These are phyloP conservation scores for Sporothrix brunneoviolacea DNA, from an alignment of 2,329 filamentous ascomycete species.

Conservation along the genomic window DNA sequence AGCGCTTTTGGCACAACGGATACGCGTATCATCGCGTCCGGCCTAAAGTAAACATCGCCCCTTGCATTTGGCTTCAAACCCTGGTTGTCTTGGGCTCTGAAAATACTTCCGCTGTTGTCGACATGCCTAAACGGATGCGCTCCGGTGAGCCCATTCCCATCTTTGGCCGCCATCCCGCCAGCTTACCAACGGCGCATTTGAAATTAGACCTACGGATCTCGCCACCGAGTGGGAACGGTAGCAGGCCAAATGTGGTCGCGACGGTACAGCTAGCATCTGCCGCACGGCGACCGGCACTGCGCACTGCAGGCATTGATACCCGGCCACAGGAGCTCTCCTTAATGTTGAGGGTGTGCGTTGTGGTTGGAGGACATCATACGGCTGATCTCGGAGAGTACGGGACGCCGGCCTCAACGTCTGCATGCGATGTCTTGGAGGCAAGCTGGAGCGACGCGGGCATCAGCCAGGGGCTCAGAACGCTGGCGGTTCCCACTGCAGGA, in stretches of 20 bases:
- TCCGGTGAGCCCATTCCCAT: not conserved
- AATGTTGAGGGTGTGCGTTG: not conserved
- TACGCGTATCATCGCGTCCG: no score
- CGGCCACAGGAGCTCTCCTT: conserved; percentile 3
- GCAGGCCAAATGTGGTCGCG: not conserved
- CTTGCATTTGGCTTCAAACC: no score
- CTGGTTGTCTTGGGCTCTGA: no score
- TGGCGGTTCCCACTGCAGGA: not conserved
- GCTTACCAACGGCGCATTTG: not conserved
- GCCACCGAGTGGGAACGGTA: not conserved
- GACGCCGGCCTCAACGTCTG: not conserved
- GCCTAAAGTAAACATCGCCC: no score
- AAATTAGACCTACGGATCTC: not conserved
- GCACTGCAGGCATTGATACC: not conserved
- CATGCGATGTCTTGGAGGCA: conserved; percentile 1
- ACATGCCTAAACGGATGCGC: conserved; percentile 3
- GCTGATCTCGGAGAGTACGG: no score
- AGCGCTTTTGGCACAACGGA: no score
- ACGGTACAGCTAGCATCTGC: not conserved
- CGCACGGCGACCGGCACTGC: not conserved
- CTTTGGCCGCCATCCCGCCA: not conserved
- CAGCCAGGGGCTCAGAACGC: not conserved
- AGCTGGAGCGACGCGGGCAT: not conserved
- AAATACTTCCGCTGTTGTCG: no score
- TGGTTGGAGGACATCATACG: not conserved